These are phyloP conservation scores for Fusarium anguioides DNA, from an alignment of 2,329 filamentous ascomycete species.

Conservation along the genomic window DNA sequence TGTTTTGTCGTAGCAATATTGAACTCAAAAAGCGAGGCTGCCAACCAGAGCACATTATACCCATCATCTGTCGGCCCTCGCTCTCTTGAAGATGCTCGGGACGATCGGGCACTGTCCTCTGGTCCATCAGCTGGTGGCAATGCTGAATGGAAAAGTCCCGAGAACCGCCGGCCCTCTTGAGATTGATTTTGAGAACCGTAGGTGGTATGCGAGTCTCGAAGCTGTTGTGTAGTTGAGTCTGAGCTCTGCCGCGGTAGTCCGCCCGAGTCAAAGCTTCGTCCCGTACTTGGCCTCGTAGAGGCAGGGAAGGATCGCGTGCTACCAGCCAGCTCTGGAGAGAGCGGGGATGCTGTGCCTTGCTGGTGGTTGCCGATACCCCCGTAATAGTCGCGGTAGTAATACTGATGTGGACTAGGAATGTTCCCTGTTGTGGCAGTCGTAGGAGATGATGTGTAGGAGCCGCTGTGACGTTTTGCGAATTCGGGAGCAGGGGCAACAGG, in stretches of 20 bases:
- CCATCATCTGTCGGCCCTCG: constrained; percentile 63
- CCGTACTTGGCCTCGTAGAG: constrained; percentile 66
- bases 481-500: constrained; percentile 74
- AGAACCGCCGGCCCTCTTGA: constrained; percentile 68
- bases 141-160: constrained; percentile 86
- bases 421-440: constrained; percentile 50
- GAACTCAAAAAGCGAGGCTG: constrained; percentile 95
- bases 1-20: constrained; percentile 93
- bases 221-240: constrained; percentile 59
- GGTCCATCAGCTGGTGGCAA: constrained; percentile 80
- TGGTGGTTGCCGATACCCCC: constrained; percentile 42
- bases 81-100: constrained; percentile 70
- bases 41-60: constrained; percentile 86
- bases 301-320: constrained; percentile 61
- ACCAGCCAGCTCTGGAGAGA: constrained; percentile 63
- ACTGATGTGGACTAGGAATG: constrained; percentile 63
- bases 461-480: constrained; percentile 73
- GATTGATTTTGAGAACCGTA: constrained; percentile 62
- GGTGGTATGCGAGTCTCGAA: constrained; percentile 67
- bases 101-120: constrained; percentile 64
- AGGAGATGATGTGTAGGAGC: constrained; percentile 72
- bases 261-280: constrained; percentile 68
- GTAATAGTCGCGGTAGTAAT: constrained; percentile 63
- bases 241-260: constrained; percentile 62
- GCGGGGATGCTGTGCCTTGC: constrained; percentile 68